Evolutionary conservation across 805 yeast species (phyloP).

Genomic region (Diddensiella transvaalensis): DNA sequence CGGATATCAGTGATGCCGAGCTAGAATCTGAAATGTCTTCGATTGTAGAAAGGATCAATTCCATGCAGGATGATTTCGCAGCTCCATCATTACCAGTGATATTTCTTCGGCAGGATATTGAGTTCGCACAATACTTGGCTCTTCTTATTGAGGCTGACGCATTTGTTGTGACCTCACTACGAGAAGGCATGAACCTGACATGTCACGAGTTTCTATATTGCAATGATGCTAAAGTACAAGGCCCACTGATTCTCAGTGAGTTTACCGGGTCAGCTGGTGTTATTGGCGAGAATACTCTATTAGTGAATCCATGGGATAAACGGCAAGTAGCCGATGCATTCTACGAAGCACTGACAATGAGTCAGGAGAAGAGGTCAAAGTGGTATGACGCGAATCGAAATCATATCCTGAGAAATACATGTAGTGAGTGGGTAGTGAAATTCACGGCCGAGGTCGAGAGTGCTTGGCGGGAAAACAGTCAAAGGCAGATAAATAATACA

Average conservation of each 20-base stretch:
- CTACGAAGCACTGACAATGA: conserved; percentile 62
- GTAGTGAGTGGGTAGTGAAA: conserved; percentile 65
- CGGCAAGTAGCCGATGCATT: conserved; percentile 62
- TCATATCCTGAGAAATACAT: conserved; percentile 63
- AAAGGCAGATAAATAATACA: conserved; percentile 34
- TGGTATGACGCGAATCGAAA: conserved; percentile 56
- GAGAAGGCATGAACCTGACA: conserved; percentile 96
- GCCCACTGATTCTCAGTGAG: conserved; percentile 66
- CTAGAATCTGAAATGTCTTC: conserved; percentile 70
- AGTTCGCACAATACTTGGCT: conserved; percentile 85
- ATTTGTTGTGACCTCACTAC: conserved; percentile 82
- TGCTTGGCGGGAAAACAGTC: conserved; percentile 50
- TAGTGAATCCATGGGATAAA: conserved; percentile 91
- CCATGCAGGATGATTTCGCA: conserved; percentile 67
- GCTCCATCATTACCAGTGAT: conserved; percentile 73
- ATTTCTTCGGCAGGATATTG: conserved; percentile 81
- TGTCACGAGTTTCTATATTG: conserved; percentile 91
- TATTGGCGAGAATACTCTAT: conserved; percentile 53
- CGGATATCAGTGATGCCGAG: conserved; percentile 36
- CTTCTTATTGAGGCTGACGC: conserved; percentile 79
- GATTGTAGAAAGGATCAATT: conserved; percentile 81
- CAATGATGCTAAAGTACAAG: conserved; percentile 22
- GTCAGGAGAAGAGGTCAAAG: conserved; percentile 46
- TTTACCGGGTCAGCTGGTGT: conserved; percentile 92
- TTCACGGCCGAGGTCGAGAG: conserved; percentile 52